Conservation (phyloP, 2,329 filamentous ascomycete genomes). For the Neofusicoccum ribis region DNA sequence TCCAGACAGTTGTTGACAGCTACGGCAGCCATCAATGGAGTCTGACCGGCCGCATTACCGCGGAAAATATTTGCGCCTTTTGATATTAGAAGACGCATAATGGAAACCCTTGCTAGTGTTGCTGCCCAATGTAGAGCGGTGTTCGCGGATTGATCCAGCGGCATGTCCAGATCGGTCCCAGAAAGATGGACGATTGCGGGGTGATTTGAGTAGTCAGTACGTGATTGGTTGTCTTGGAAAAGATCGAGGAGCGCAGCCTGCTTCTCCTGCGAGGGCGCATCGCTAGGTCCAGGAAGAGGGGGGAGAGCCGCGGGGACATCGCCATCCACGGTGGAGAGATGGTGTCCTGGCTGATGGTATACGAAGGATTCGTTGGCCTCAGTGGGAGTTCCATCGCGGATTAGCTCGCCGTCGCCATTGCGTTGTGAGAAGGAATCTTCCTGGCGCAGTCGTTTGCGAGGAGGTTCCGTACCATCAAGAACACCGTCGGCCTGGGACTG, state of each 20-base stretch:
- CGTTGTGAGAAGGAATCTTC: slow-evolving; percentile 39
- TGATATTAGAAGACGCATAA: slow-evolving; percentile 77
- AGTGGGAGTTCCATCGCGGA: slow-evolving; percentile 68
- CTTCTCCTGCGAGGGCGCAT: slow-evolving; percentile 72
- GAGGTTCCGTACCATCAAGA: slow-evolving; percentile 67
- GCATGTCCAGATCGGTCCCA: slow-evolving; percentile 82
- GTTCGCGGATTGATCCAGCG: slow-evolving; percentile 84
- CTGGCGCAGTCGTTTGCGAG: slow-evolving; percentile 71
- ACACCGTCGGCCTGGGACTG: slow-evolving; percentile 31
- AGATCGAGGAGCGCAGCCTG: slow-evolving; percentile 79
- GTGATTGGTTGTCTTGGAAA: slow-evolving; percentile 52
- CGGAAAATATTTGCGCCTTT: slow-evolving; percentile 85
- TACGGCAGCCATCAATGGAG: slow-evolving; percentile 88
- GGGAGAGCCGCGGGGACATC: slow-evolving; percentile 62
- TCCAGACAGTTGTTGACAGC: slow-evolving; percentile 94
- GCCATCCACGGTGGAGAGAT: slow-evolving; percentile 46
- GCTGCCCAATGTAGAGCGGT: slow-evolving; percentile 96
- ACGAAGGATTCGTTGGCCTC: slow-evolving; percentile 79
- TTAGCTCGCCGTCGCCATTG: slow-evolving; percentile 58
- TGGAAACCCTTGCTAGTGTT: slow-evolving; percentile 79
- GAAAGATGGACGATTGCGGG: slow-evolving; percentile 75
- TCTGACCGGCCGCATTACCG: slow-evolving; percentile 87
- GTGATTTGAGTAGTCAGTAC: slow-evolving; percentile 71
- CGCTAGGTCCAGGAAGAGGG: slow-evolving; percentile 61
- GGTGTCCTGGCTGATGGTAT: slow-evolving; percentile 55